Conservation (phyloP, 805 yeast genomes). For the Yarrowia divulgata region DNA sequence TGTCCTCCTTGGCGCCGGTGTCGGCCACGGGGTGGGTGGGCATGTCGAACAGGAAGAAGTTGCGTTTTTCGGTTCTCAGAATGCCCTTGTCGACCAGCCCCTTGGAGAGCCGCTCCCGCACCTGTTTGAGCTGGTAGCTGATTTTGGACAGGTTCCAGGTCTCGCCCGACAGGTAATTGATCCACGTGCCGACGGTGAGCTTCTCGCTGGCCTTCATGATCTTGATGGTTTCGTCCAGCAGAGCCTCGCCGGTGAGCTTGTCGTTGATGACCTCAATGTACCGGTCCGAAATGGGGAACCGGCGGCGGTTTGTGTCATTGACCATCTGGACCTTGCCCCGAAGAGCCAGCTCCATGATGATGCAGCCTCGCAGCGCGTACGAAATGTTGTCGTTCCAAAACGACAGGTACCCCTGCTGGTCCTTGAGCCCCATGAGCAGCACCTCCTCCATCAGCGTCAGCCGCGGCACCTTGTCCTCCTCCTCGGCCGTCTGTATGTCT, state of each 20-base stretch:
- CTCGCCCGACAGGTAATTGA: conserved; percentile 88
- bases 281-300: conserved; percentile 88
- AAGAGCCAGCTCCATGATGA: conserved; percentile 87
- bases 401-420: conserved; percentile 93
- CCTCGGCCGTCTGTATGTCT: conserved; percentile 58
- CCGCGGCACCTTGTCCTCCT: conserved; percentile 64
- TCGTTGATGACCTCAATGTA: conserved; percentile 85
- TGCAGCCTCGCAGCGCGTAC: conserved; percentile 94
- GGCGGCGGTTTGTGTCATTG: conserved; percentile 88
- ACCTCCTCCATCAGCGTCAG: conserved; percentile 97
- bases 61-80: conserved; percentile 92
- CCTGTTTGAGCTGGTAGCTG: conserved; percentile 94
- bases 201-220: conserved; percentile 87
- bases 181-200: conserved; percentile 86
- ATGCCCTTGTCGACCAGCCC: conserved; percentile 98
- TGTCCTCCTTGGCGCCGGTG: conserved; percentile 78
- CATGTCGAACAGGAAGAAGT: conserved; percentile 94
- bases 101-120: conserved; percentile 93
- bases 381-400: conserved; percentile 99
- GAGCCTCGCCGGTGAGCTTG: conserved; percentile 90
- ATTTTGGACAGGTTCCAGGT: conserved; percentile 97
- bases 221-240: conserved; percentile 90
- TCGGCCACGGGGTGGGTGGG: conserved; percentile 98
- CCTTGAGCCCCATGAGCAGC: conserved; percentile 88
- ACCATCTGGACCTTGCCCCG: conserved; percentile 88